Percentiles rank a stretch among this genome's conserved stretches.
Evolutionary conservation across 257 asterid species (phyloP).

Genomic region (Anisodus tanguticus): DNA sequence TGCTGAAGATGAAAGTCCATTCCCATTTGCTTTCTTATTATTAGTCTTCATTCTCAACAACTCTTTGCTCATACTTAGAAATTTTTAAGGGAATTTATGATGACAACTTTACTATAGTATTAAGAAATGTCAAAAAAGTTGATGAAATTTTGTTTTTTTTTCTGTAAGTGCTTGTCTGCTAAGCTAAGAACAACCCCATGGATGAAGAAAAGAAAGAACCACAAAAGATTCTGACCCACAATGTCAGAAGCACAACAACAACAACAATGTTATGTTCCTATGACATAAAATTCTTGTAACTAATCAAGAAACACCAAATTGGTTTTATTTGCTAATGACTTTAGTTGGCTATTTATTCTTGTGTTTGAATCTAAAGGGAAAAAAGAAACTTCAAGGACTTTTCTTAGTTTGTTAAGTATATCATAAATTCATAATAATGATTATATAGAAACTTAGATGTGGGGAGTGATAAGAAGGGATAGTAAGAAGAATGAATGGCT

Average conservation of each 20-base stretch:
- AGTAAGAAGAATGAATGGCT: conserved; percentile 32
- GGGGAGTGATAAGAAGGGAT: conserved; percentile 11
- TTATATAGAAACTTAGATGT: conserved; percentile 27
- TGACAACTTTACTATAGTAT: no score
- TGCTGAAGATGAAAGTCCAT: conserved; percentile 33
- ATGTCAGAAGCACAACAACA: conserved; percentile 49
- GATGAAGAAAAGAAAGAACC: conserved; percentile 61
- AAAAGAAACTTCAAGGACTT: conserved; percentile 32
- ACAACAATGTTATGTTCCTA: conserved; percentile 42
- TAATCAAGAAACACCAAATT: conserved; percentile 21
- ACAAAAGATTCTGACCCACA: conserved; percentile 65
- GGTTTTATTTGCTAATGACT: conserved; percentile 27
- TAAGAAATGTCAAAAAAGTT: conserved; percentile 30
- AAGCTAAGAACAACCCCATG: conserved; percentile 76
- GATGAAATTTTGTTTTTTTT: not conserved
- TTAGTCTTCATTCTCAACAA: conserved; percentile 63
- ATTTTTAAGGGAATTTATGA: conserved; percentile 23
- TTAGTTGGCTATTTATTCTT: conserved; percentile 28
- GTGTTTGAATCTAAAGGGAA: not conserved
- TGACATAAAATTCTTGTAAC: not conserved
- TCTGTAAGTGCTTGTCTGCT: conserved; percentile 64
- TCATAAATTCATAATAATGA: conserved; percentile 38
- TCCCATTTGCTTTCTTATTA: not conserved
- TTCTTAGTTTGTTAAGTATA: conserved; percentile 46
- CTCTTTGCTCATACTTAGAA: conserved; percentile 48